Evolutionary conservation across 306 rosid genomes (phyloP), one percentile per base, ranked within the genome.

Genomic region (Fragaria vesca): DNA sequence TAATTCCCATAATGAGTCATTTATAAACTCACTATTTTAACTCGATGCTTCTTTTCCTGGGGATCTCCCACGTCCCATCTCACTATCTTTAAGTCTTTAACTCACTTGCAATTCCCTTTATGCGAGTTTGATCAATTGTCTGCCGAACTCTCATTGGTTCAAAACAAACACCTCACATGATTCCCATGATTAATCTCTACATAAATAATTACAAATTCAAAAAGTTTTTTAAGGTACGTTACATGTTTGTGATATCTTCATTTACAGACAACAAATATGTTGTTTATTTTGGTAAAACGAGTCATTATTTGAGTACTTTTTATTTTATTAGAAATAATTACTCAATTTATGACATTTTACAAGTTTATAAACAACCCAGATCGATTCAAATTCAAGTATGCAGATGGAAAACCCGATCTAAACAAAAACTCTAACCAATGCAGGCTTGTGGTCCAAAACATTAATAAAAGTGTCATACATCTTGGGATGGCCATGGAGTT

Each of bases 371-470:
- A 38, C 8, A 38, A 38, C 42, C 7, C 42, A 38, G 0, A 4
- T 38, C 5, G 0, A 4, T 38, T 38, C 42, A 38, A 38, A 4
- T 26, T 66, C 43, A 51, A 21, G 43, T 62, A 47, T 50, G 38
- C 38, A 66, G 66, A 65, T 80, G 51, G 71, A 28, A 54, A 55
- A 80, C 66, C 55, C 63, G 74, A 73, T 73, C 61, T 30, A 73
- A 32, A 66, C 66, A 24, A 28, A 60, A 42, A 38, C 81, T 30
- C 12, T 13, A 88, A 84, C 77, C 76, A 50, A 76, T 55, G 82
- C 48, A 47, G 75, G 83, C 66, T 62, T 74, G 73, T 74, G 86
- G 86, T 84, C 81, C 71, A 82, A 82, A 62, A 13, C 10, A 62
- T 62, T 28, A 62, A 32, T 13, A 13, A 9, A 21, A 57, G 9